Base-by-base conservation (phyloP, 164 flowering plant genomes). In the Houttuynia cordata region DNA sequence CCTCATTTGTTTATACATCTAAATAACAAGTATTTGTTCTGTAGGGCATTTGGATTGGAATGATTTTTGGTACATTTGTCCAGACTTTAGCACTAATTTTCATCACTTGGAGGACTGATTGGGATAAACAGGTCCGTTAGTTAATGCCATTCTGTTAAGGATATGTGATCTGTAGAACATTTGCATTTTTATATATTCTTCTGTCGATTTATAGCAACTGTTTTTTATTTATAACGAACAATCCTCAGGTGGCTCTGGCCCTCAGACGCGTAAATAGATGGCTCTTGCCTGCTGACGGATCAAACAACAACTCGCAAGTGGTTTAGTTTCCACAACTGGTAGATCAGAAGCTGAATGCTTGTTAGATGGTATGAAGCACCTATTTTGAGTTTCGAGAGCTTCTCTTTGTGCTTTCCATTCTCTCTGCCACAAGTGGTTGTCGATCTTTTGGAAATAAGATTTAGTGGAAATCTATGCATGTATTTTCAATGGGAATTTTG, bases 41-140 rank as follows among this genome's bases (percentile, higher is more conserved):
- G 30, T 54, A 79, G 83, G 80, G 82, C 1, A 68, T 79, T 49
- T 79, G 83, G 83, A 73, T 76, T 40, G 83, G 80, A 49, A 79
- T 79, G 80, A 24, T 74, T 19, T 7, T 72, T 57, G 80, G 80
- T 8, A 69, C 72, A 13, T 40, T 68, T 17, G 61, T 68, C 37
- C 80, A 79, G 60, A 73, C 80, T 15, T 24, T 75, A 37, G 67
- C 69, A 1, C 74, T 76, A 3, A 18, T 67, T 24, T 42, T 40
- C 57, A 60, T 76, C 17, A 76, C 80, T 0, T 68, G 58, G 53
- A 79, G 60, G 59, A 76, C 83, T 25, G 72, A 79, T 53, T 79
- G 83, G 83, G 74, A 79, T 39, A 65, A 70, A 22, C 77, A 76
- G 80, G 83, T 76, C 61, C 54, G 45, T 8, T 4, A 45, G 10